A percentile compares a stretch with the other conserved stretches of the same genome.
Conservation (phyloP, 169 alveolate genomes). For the Eimeria acervulina region DNA sequence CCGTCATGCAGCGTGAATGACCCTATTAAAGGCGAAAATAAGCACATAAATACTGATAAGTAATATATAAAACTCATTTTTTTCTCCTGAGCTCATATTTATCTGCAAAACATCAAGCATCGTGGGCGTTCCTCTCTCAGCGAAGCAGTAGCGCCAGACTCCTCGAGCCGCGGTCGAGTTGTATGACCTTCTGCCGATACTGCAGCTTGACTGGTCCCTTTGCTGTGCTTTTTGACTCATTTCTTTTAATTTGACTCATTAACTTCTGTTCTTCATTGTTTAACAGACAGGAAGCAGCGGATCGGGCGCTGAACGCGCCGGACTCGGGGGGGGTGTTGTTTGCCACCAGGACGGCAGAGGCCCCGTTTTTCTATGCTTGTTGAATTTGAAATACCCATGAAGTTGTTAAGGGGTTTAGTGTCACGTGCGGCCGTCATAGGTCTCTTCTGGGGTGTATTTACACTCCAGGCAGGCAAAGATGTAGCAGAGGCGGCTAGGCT, state of each 20-base stretch:
- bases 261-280: neutral
- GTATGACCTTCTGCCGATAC: neutral
- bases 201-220: neutral
- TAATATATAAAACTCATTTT: neutral
- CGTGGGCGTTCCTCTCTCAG: neutral
- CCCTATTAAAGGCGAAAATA: neutral
- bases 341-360: neutral
- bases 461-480: constrained; percentile 25
- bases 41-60: neutral
- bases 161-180: constrained; percentile 47
- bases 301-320: neutral
- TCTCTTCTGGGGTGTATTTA: neutral
- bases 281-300: neutral
- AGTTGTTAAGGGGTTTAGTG: neutral
- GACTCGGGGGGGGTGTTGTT: neutral
- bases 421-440: neutral
- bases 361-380: neutral
- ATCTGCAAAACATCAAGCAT: neutral
- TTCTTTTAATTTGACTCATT: neutral
- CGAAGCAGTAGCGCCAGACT: constrained; percentile 26
- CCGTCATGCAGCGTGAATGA: neutral
- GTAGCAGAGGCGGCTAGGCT: constrained; percentile 59
- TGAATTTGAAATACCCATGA: neutral
- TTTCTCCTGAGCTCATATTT: neutral
- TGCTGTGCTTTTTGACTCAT: neutral